phyloP scores from a whole-genome alignment of 139 green algal species.

The Gonium pectorale region DNA sequence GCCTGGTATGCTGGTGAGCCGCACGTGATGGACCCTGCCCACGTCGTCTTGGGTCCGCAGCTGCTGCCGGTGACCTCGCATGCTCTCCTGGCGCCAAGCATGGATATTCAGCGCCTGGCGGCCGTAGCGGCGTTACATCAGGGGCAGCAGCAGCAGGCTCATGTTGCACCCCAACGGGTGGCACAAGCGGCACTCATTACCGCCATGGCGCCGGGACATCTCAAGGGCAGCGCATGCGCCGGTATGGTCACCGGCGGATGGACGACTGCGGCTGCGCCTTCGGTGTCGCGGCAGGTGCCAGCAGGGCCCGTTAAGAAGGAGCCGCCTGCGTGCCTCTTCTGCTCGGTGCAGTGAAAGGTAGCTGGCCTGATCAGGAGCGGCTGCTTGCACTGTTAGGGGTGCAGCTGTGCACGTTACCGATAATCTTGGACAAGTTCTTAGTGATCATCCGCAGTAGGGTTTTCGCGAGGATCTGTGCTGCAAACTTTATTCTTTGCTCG shows the following conservation, averaged over 20 bases:
- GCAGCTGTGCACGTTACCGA: not conserved
- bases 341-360: not conserved
- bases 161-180: not conserved
- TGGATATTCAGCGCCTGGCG: slow-evolving; percentile 16
- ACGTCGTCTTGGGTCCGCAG: not conserved
- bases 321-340: slow-evolving; percentile 21
- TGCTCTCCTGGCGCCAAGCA: not conserved
- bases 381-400: too few relatives aligned
- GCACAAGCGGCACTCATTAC: not conserved
- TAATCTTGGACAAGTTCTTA: not conserved
- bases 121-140: not conserved
- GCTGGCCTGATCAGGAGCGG: not conserved
- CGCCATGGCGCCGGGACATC: not conserved
- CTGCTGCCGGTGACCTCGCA: not conserved
- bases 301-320: too few relatives aligned
- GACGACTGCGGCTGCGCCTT: not conserved
- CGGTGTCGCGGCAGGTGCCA: not conserved
- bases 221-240: not conserved
- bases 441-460: not conserved
- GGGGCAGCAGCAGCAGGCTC: not conserved
- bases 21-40: not conserved
- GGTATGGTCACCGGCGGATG: not conserved
- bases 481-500: not conserved
- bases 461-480: not conserved
- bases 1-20: too few relatives aligned